Evolutionary conservation across 164 flowering plant species (phyloP).

Genomic region (Taxillus chinensis): DNA sequence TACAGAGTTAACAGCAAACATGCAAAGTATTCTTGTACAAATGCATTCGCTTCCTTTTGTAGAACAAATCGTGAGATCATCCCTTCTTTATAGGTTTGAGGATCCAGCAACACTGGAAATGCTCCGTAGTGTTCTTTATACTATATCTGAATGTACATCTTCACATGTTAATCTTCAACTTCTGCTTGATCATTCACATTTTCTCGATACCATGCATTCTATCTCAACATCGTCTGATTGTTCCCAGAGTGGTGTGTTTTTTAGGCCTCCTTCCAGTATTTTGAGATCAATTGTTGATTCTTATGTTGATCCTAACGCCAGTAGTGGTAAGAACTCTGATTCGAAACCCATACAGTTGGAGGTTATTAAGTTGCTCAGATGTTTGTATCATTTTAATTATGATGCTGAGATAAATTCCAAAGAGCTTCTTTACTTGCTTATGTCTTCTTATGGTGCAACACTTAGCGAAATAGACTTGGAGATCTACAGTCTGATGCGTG

Average conservation of each 20-base stretch:
- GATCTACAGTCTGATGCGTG: constrained; percentile 48
- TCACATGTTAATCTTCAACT: constrained; percentile 36
- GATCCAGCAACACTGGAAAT: constrained; percentile 54
- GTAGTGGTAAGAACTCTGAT: constrained; percentile 15
- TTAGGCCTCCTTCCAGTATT: constrained; percentile 61
- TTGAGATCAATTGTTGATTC: constrained; percentile 31
- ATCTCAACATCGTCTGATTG: constrained; percentile 19
- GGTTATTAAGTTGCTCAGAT: constrained; percentile 57
- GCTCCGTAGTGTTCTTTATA: constrained; percentile 34
- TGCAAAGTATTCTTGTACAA: constrained; percentile 29
- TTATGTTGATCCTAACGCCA: constrained; percentile 11
- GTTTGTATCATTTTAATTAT: constrained; percentile 27
- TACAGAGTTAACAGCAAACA: constrained; percentile 27
- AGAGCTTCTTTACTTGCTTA: constrained; percentile 54
- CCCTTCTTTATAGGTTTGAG: constrained; percentile 70
- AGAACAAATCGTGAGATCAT: constrained; percentile 39
- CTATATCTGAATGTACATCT: constrained; percentile 34
- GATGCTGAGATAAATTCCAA: constrained; percentile 31
- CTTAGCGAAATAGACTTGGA: constrained; percentile 65
- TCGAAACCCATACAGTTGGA: constrained; percentile 36
- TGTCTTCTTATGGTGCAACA: constrained; percentile 79
- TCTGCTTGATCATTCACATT: constrained; percentile 76
- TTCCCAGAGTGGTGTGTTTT: constrained; percentile 30
- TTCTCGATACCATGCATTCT: constrained; percentile 41
- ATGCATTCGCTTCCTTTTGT: constrained; percentile 45